Evolutionary conservation across 176 grass and related monocot genomes (phyloP).

Genomic region (Poa annua): DNA sequence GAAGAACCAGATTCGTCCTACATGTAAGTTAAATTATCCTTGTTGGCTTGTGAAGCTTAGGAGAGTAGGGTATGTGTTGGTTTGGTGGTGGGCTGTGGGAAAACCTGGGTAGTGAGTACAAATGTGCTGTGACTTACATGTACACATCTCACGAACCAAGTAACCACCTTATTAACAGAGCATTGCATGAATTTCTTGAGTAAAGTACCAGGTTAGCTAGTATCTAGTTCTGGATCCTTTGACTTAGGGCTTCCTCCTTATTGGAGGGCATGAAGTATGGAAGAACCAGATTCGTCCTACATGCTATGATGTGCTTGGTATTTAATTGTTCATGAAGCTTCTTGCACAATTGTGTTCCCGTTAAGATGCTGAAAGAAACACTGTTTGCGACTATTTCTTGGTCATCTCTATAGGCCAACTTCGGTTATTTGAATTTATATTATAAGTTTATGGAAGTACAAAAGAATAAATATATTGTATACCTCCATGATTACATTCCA

Average conservation of each 20-base stretch:
- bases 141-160: neutral
- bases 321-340: neutral
- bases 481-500: neutral
- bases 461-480: neutral
- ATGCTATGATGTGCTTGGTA: constrained; percentile 18
- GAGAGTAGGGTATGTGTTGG: neutral
- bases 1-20: no score
- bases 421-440: constrained; percentile 13
- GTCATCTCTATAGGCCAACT: neutral
- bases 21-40: neutral
- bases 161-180: neutral
- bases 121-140: neutral
- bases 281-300: neutral
- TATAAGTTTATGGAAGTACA: neutral
- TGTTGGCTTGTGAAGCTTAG: constrained; percentile 1
- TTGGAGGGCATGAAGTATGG: constrained; percentile 8
- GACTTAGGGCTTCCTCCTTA: neutral
- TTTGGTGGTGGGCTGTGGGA: neutral
- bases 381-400: neutral
- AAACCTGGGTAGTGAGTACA: neutral
- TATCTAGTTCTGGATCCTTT: neutral
- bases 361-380: constrained; percentile 20
- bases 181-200: neutral
- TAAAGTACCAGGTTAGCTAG: neutral
- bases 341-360: neutral